Conservation (phyloP, 1,284 basidiomycete species). For the Xerocomus cyaneibrunnescens region DNA sequence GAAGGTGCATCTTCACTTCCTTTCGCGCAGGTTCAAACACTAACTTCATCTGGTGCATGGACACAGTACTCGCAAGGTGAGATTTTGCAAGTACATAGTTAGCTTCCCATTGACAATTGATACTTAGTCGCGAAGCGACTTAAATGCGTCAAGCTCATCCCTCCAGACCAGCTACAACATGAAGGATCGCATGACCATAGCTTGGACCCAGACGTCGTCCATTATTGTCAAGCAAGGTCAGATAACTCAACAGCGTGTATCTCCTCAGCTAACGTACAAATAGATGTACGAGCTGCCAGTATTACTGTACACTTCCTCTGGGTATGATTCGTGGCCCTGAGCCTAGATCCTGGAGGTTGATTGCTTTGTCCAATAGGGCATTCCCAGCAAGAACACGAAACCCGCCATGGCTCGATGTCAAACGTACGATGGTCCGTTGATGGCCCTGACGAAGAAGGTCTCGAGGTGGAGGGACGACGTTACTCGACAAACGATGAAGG, state of each 20-base stretch:
- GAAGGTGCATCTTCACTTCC: conserved; percentile 33
- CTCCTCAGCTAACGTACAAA: neutral
- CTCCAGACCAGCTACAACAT: conserved; percentile 42
- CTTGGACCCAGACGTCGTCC: conserved; percentile 39
- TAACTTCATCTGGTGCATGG: neutral
- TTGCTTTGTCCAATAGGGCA: conserved; percentile 43
- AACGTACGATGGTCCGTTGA: conserved; percentile 54
- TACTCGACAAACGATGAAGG: conserved; percentile 56
- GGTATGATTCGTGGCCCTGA: conserved; percentile 34
- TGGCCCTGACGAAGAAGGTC: conserved; percentile 40
- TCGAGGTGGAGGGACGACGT: conserved; percentile 54
- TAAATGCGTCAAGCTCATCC: conserved; percentile 47
- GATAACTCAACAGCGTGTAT: conserved; percentile 2
- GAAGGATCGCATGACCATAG: conserved; percentile 49
- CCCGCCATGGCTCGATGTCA: conserved; percentile 61
- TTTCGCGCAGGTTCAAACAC: neutral
- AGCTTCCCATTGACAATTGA: neutral
- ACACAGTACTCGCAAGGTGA: conserved; percentile 28
- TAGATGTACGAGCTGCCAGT: conserved; percentile 54
- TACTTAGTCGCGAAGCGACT: conserved; percentile 47
- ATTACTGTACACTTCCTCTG: conserved; percentile 54
- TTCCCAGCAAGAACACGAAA: conserved; percentile 56
- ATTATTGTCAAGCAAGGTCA: conserved; percentile 51
- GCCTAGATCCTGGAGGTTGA: neutral
- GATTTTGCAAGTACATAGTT: neutral